phyloP scores from a whole-genome alignment of 1,139 yeast genomes.

The Kazachstania sp. region DNA sequence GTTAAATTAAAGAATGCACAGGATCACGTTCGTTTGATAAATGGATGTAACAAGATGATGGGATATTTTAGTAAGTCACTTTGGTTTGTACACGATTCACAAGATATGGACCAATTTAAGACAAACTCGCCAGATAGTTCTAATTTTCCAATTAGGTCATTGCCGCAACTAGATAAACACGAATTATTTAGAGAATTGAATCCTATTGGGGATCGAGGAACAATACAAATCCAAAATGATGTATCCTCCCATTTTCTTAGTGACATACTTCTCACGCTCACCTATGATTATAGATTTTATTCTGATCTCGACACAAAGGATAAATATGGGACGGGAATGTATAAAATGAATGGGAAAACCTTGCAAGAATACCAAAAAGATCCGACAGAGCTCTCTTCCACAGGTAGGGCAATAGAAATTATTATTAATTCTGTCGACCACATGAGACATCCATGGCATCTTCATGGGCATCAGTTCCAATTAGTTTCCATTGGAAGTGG shows the following conservation, averaged over 20 bases:
- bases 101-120: background rate
- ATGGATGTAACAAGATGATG: slow-evolving; percentile 30
- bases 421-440: slow-evolving; percentile 69
- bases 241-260: slow-evolving; percentile 2
- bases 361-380: slow-evolving; percentile 17
- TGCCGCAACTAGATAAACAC: slow-evolving; percentile 18
- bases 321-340: slow-evolving; percentile 19
- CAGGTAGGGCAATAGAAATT: slow-evolving; percentile 54
- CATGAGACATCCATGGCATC: slow-evolving; percentile 88
- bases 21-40: slow-evolving; percentile 18
- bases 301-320: slow-evolving; percentile 5
- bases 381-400: slow-evolving; percentile 34
- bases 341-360: slow-evolving; percentile 19
- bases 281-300: slow-evolving; percentile 17
- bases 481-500: slow-evolving; percentile 48
- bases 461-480: slow-evolving; percentile 83
- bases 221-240: background rate
- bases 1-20: slow-evolving; percentile 36
- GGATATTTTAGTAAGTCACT: slow-evolving; percentile 22
- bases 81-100: slow-evolving; percentile 9
- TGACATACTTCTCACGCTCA: slow-evolving; percentile 8
- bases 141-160: slow-evolving; percentile 7
- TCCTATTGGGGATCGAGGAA: slow-evolving; percentile 7
- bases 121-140: background rate
- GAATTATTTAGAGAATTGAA: slow-evolving; percentile 18